Conservation (phyloP, 2,329 filamentous ascomycete genomes). For the Colletotrichum sp. region DNA sequence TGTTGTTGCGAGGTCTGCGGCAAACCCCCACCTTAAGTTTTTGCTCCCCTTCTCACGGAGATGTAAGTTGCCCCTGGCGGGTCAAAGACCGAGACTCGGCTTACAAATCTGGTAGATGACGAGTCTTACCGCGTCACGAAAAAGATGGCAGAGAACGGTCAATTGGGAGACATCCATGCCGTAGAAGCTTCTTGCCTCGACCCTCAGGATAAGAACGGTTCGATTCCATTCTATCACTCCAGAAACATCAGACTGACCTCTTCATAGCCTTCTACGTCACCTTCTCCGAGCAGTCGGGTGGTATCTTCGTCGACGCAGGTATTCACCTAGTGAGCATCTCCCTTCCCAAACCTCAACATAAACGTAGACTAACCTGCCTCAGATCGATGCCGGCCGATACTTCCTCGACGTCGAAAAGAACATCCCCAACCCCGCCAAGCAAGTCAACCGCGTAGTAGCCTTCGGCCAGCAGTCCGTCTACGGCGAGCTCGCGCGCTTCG, state of each 20-base stretch:
- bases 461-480: background rate
- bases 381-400: background rate
- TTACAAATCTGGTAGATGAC: accelerated
- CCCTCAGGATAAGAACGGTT: background rate
- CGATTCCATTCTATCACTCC: too few species aligned
- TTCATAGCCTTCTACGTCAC: background rate
- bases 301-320: background rate
- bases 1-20: background rate
- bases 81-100: accelerated
- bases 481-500: background rate
- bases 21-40: background rate
- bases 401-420: background rate
- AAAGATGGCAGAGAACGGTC: background rate
- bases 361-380: accelerated
- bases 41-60: background rate
- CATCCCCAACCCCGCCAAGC: background rate
- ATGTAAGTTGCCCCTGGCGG: background rate
- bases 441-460: background rate
- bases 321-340: accelerated
- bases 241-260: background rate
- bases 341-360: accelerated
- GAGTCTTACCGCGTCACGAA: background rate
- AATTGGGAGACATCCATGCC: background rate
- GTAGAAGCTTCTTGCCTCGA: background rate
- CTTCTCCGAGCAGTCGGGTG: background rate